Conservation (phyloP, 2,329 filamentous ascomycete genomes). For the Epichloe aotearoae region DNA sequence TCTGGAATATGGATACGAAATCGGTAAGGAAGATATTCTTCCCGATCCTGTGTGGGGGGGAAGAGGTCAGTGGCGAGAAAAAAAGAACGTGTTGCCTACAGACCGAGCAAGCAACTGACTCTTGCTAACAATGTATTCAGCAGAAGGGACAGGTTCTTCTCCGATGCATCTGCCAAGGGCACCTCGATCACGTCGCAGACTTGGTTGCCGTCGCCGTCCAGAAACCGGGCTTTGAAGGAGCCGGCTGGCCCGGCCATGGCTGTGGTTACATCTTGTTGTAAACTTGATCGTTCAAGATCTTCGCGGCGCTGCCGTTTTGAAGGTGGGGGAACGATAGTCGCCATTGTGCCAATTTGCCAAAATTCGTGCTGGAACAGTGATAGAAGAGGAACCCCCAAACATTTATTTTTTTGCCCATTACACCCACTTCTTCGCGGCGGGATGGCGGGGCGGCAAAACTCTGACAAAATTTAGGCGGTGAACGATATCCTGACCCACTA, state of each 20-base stretch:
- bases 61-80: background rate
- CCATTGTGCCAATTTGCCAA: conserved; percentile 39
- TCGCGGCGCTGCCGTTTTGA: conserved; percentile 79
- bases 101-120: conserved; percentile 26
- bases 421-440: background rate
- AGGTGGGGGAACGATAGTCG: conserved; percentile 71
- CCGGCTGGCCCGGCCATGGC: conserved; percentile 57
- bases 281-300: conserved; percentile 53
- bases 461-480: conserved; percentile 16
- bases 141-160: conserved; percentile 79
- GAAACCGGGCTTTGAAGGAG: conserved; percentile 74
- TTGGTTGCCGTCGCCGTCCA: conserved; percentile 66
- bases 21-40: conserved; percentile 48
- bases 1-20: conserved; percentile 46
- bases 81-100: background rate
- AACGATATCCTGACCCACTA: conserved; percentile 2
- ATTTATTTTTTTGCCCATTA: background rate
- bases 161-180: conserved; percentile 69
- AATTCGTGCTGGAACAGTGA: background rate
- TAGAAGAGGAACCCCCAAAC: background rate
- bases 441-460: conserved; percentile 10
- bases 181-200: conserved; percentile 58
- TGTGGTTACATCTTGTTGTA: conserved; percentile 62
- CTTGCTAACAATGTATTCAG: conserved; percentile 73
- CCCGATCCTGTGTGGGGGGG: conserved; percentile 29